Evolutionary conservation across 805 yeast genomes (phyloP).

Genomic region (Dipodascopsis uninucleata): DNA sequence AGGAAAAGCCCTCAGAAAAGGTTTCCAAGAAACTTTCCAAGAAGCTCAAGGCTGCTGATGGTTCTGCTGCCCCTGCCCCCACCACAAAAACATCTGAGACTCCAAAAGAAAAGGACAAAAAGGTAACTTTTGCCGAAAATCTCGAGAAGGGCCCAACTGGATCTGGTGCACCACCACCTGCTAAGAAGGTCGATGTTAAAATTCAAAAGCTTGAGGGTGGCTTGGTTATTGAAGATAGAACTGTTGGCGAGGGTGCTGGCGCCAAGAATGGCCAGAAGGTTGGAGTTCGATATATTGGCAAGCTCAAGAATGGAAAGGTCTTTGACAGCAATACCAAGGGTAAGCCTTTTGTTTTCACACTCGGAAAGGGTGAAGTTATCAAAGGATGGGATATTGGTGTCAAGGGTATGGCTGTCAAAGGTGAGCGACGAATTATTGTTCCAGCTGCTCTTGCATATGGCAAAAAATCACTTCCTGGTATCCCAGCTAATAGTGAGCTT

Average conservation of each 20-base stretch:
- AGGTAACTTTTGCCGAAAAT: constrained; percentile 84
- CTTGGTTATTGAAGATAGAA: constrained; percentile 88
- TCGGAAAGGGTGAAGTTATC: constrained; percentile 98
- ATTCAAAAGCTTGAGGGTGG: constrained; percentile 86
- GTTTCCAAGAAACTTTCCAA: constrained; percentile 29
- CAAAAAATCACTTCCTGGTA: constrained; percentile 87
- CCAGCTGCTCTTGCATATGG: constrained; percentile 98
- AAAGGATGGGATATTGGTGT: constrained; percentile 94
- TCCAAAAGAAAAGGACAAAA: constrained; percentile 54
- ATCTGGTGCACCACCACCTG: constrained; percentile 37
- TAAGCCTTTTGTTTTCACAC: constrained; percentile 84
- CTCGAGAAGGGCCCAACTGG: constrained; percentile 92
- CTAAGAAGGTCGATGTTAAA: constrained; percentile 36
- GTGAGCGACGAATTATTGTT: constrained; percentile 95
- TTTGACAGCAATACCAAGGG: constrained; percentile 97
- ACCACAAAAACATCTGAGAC: constrained; percentile 33
- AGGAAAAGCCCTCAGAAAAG: constrained; percentile 13
- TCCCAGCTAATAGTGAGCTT: constrained; percentile 95
- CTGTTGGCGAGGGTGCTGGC: constrained; percentile 77
- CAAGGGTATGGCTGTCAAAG: constrained; percentile 97
- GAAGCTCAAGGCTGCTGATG: constrained; percentile 27
- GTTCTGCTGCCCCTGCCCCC: constrained; percentile 24
- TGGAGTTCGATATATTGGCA: constrained; percentile 97
- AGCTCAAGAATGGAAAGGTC: constrained; percentile 91
- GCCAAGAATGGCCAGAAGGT: constrained; percentile 88